Evolutionary conservation across 164 flowering plant species (phyloP), one percentile per base, ranked within the genome.

Genomic region (Tetrastigma voinierianum): DNA sequence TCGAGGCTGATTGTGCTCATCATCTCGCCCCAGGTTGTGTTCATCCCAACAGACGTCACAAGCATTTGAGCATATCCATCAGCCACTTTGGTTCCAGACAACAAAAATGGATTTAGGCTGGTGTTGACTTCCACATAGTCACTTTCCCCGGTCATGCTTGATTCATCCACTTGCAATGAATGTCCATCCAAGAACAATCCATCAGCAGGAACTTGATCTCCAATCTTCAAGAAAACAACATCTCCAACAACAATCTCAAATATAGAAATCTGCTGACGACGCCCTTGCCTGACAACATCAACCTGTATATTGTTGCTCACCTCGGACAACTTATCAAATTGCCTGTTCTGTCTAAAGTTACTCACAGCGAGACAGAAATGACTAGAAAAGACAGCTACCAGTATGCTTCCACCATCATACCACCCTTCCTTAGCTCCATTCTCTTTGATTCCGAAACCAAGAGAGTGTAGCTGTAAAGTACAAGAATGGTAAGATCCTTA

Each of bases 21-120:
- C 87, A 84, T 79, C 68, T 80, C 82, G 65, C 81, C 78, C 81
- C 81, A 78, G 0, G 63, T 66, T 2, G 81, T 77, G 17, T 77
- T 76, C 81, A 77, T 75, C 0, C 84, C 84, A 4, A 80, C 84
- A 0, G 81, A 75, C 15, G 89, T 84, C 9, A 83, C 87, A 2
- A 84, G 60, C 89, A 88, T 86, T 18, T 15, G 53, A 10, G 69
- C 85, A 55, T 73, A 81, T 2, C 89, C 89, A 55, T 87, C 82
- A 0, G 55, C 84, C 9, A 77, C 70, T 25, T 74, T 74, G 2
- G 80, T 70, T 1, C n/a, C 80, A 5, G 80, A 76, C 3, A 74
- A 23, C 62, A 80, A 15, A 45, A 80, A 80, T 0, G 78, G 76
- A 40, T 73, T 69, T 1, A 64, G 21, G 21, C 9, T 56, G 10